A percentile compares a stretch with the other conserved stretches of the same genome.
These are phyloP conservation scores for Cryptosporidium parvum DNA, from an alignment of 169 alveolate species.

Conservation along the genomic window DNA sequence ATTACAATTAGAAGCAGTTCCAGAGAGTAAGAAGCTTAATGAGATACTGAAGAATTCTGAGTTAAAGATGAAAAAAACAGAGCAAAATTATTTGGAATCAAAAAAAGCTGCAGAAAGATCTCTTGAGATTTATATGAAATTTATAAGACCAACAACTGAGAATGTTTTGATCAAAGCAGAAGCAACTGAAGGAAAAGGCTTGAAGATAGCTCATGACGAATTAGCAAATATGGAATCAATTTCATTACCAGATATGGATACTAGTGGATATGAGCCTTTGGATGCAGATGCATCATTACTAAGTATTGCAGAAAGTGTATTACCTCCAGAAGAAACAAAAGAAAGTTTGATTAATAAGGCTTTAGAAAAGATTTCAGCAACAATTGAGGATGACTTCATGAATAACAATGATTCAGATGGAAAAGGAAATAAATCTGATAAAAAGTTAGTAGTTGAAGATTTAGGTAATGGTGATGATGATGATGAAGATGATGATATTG, in stretches of 20 bases:
- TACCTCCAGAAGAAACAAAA: conserved; percentile 48
- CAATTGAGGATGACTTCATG: conserved; percentile 52
- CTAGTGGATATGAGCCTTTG: conserved; percentile 60
- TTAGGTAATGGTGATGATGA: background rate
- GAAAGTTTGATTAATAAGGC: conserved; percentile 38
- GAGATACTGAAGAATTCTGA: conserved; percentile 22
- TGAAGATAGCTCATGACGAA: conserved; percentile 53
- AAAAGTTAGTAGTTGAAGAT: conserved; percentile 1
- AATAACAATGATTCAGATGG: conserved; percentile 3
- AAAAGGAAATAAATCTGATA: background rate
- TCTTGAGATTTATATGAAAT: conserved; percentile 32
- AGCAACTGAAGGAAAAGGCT: conserved; percentile 68
- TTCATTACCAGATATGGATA: conserved; percentile 74
- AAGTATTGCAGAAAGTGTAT: conserved; percentile 56
- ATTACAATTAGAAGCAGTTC: conserved; percentile 25
- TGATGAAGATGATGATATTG: background rate
- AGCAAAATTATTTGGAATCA: conserved; percentile 33
- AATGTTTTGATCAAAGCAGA: conserved; percentile 19
- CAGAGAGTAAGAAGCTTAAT: conserved; percentile 21
- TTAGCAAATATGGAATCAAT: conserved; percentile 46
- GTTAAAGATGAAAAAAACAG: conserved; percentile 27
- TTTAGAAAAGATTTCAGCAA: conserved; percentile 55
- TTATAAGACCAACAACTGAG: conserved; percentile 43
- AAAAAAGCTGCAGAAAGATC: conserved; percentile 73
- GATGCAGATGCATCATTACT: conserved; percentile 62